Evolutionary conservation across 169 alveolate genomes (phyloP), one percentile per base, ranked within the genome.

Genomic region (Plasmodium reichenowi): DNA sequence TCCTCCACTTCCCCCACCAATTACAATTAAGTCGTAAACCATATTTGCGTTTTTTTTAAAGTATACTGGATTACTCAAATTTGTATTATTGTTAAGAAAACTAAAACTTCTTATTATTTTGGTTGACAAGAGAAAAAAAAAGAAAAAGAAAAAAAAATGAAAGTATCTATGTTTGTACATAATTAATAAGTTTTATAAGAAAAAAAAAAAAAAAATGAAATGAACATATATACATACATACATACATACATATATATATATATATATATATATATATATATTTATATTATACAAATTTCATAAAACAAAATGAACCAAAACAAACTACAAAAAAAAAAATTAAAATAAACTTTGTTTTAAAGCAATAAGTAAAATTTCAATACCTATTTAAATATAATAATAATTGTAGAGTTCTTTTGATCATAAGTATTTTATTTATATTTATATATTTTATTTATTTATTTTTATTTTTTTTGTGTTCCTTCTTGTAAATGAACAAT

Each of bases 1-100:
- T 75, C 97, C 97, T 17, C 97, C 97, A 10, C 96, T 93, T 17
- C 97, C 97, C n/a, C 97, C 97, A 24, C 97, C 97, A 17, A 95
- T 94, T 47, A 95, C 96, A 70, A 95, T 92, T 15, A 92, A 86
- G 83, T 94, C 97, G 72, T 91, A 95, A 22, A 70, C 74, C 91
- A 83, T 83, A 62, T 38, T 52, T 54, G 89, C 68, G 13, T 64
- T 64, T 45, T 78, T 78, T 71, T 78, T 78, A 43, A 78, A 58
- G 15, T 66, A n/a, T 54, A 72, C 50, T 67, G 76, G 48, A 56
- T 38, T 71, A 20, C 71, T 78, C 45, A 58, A 3, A 70, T 50
- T 54, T 15, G 64, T 76, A 43, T 48, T 48, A 47, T 78, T 63
- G 58, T 78, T 48, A 38, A 64, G 50, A 22, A 78, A 59, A 50